Evolutionary conservation across 768 basidiomycete species (phyloP), one percentile per base, ranked within the genome.

Genomic region (Boletellus sp.): DNA sequence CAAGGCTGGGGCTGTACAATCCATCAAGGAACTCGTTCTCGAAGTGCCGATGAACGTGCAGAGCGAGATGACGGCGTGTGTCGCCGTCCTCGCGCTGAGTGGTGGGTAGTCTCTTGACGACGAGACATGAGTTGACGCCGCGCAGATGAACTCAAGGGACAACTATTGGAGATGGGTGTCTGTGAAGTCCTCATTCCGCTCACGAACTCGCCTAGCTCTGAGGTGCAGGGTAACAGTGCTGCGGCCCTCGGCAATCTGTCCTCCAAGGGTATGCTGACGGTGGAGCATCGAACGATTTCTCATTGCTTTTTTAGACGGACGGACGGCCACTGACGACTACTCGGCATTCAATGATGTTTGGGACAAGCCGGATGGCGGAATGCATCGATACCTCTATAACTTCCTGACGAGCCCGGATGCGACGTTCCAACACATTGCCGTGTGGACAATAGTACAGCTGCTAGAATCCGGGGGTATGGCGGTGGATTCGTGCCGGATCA

Each of bases 61-160:
- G 72, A 95, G 93, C 63, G 96, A 98, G 72, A 99, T 99, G 96
- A 99, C 96, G 37, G 96, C 96, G 6, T 98, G 95, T 60, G 88
- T 97, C 38, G 96, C 96, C 16, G 96, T 98, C 13, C 72, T 99
- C 54, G 96, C 95, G 6, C 68, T 99, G 59, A 95, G 92, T 60
- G 94, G 94, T 95, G 67, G 48, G 87, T 60, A 11, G 22, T 42
- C 42, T 41, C n/a, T 39, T 11, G 17, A 33, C 15, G 38, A 20
- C 0, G 6, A 1, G 32, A 44, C 8, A 10, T 33, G 28, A 33
- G 37, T 37, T 57, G 44, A 66, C 35, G n/a, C 44, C 34, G 3
- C 51, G 3, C 60, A 96, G 95, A 99, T 66, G 95, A 99, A 57
- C 75, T 99, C 61, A 99, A 99, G 73, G 90, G 92, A 1, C 92